Conservation (phyloP, 257 asterid genomes). For the Solanum boliviense region DNA sequence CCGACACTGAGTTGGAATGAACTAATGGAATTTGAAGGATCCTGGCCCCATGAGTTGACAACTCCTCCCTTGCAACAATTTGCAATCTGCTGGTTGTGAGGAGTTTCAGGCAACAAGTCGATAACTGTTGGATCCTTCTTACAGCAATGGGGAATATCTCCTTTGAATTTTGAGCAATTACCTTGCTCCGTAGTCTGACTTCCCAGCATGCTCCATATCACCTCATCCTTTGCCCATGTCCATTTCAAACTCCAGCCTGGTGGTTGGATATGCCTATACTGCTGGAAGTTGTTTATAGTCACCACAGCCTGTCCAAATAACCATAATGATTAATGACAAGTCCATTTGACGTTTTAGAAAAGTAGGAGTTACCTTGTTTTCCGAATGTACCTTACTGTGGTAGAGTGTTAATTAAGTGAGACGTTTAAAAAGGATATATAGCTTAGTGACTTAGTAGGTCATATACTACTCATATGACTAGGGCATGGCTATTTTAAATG, state of each 20-base stretch:
- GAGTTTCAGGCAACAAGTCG: constrained; percentile 61
- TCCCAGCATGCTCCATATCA: constrained; percentile 80
- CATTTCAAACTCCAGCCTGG: constrained; percentile 93
- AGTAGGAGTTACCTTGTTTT: neutral
- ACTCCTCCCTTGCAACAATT: constrained; percentile 84
- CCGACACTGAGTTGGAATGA: constrained; percentile 71
- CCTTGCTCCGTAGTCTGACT: constrained; percentile 78
- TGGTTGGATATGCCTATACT: constrained; percentile 77
- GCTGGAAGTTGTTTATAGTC: constrained; percentile 79
- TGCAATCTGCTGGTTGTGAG: constrained; percentile 62
- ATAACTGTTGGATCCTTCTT: constrained; percentile 63
- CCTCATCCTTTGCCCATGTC: constrained; percentile 88
- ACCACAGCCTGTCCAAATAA: neutral
- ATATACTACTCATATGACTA: too few relatives aligned
- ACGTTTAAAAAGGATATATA: neutral
- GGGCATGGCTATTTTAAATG: too few relatives aligned
- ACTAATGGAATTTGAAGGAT: constrained; percentile 49
- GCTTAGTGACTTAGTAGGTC: neutral
- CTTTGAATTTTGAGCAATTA: constrained; percentile 66
- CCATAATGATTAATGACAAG: neutral
- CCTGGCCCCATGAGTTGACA: constrained; percentile 55
- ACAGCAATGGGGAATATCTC: constrained; percentile 66
- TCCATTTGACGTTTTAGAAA: neutral
- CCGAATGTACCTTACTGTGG: neutral
- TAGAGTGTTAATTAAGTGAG: neutral